Percentiles rank a stretch among this genome's conserved stretches.
Evolutionary conservation across 805 yeast genomes (phyloP).

Genomic region (Metschnikowia lachancei): DNA sequence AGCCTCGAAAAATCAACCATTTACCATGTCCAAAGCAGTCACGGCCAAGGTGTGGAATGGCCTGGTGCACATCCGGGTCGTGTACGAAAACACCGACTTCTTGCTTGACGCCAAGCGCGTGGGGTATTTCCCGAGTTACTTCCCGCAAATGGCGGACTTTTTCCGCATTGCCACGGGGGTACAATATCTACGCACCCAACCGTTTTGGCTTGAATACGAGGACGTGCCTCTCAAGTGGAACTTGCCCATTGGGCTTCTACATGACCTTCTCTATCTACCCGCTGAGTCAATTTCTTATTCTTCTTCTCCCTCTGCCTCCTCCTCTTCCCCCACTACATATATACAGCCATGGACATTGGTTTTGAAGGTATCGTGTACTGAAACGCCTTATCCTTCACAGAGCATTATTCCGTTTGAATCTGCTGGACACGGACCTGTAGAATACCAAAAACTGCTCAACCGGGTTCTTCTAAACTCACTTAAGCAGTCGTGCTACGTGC

Average conservation of each 20-base stretch:
- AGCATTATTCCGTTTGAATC: slow-evolving; percentile 30
- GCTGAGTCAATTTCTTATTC: slow-evolving; percentile 36
- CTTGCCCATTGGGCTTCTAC: slow-evolving; percentile 67
- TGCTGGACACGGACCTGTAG: slow-evolving; percentile 10
- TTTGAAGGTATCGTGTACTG: slow-evolving; percentile 14
- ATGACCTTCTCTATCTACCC: slow-evolving; percentile 50
- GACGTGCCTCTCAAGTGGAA: slow-evolving; percentile 72
- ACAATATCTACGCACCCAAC: slow-evolving; percentile 10
- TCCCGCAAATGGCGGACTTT: slow-evolving; percentile 35
- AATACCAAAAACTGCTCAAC: slow-evolving; percentile 34
- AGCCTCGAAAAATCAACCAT: too few species aligned
- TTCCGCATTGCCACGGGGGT: slow-evolving; percentile 29
- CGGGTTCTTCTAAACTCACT: slow-evolving; percentile 71
- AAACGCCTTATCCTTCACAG: slow-evolving; percentile 27
- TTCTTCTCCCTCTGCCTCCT: too few species aligned
- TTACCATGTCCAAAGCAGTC: slow-evolving; percentile 15
- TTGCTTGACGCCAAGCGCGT: slow-evolving; percentile 38
- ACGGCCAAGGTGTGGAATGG: slow-evolving; percentile 54
- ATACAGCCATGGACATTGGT: slow-evolving; percentile 37
- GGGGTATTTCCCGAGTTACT: slow-evolving; percentile 49
- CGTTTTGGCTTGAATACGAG: slow-evolving; percentile 66
- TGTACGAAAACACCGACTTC: slow-evolving; percentile 23
- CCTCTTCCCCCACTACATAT: too few species aligned
- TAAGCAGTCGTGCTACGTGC: slow-evolving; percentile 76
- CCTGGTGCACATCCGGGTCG: slow-evolving; percentile 43